phyloP scores from a whole-genome alignment of 352 stramenopile species.

The Phytopythium mirpurense region DNA sequence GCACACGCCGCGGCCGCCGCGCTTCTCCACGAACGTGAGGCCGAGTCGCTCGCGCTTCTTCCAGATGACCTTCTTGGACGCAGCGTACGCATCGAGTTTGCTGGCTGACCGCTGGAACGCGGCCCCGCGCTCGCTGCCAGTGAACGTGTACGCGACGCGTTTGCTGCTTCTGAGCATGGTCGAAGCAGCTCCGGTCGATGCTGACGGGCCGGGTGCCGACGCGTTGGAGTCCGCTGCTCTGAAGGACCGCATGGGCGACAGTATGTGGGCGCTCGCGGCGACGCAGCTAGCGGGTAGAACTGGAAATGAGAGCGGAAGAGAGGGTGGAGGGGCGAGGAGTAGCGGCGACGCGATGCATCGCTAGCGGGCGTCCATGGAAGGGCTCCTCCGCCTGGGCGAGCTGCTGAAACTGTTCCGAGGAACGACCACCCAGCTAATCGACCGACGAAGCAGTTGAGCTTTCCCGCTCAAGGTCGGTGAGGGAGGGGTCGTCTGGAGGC shows the following conservation, averaged over 20 bases:
- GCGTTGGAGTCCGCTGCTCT: not conserved
- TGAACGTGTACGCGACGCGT: slow-evolving; percentile 19
- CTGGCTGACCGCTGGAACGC: slow-evolving; percentile 37
- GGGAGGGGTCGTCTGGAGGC: too few relatives aligned
- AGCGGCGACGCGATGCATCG: not conserved
- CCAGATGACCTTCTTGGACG: slow-evolving; percentile 33
- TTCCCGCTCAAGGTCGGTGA: too few relatives aligned
- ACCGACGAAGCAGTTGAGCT: too few relatives aligned
- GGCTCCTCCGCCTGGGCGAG: too few relatives aligned
- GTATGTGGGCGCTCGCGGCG: not conserved
- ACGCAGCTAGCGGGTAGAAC: not conserved
- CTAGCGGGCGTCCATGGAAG: not conserved
- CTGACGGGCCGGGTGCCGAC: not conserved
- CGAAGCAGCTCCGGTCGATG: not conserved
- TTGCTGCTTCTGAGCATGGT: not conserved
- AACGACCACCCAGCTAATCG: too few relatives aligned
- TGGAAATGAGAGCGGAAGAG: not conserved
- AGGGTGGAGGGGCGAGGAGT: not conserved
- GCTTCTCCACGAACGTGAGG: slow-evolving; percentile 40
- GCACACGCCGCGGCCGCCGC: slow-evolving; percentile 22
- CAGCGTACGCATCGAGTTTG: slow-evolving; percentile 22
- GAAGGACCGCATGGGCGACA: not conserved
- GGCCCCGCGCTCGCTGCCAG: slow-evolving; percentile 27
- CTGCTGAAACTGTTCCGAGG: too few relatives aligned
- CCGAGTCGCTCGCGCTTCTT: slow-evolving; percentile 37